Evolutionary conservation across 805 yeast species (phyloP).

Genomic region (Starmerella sp.): DNA sequence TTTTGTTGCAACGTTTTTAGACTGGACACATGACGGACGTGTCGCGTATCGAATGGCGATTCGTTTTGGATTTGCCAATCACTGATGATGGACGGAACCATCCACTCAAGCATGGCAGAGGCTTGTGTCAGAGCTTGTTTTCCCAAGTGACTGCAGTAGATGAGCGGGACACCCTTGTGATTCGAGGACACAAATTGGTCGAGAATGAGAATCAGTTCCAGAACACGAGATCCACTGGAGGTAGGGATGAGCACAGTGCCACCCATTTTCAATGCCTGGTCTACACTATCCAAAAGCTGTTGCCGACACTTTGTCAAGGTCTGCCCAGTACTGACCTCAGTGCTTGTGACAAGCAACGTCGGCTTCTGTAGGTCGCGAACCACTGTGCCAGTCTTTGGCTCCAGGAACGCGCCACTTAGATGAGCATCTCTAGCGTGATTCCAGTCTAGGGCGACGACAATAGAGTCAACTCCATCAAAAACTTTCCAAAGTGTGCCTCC

Average conservation of each 20-base stretch:
- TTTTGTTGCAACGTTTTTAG: slow-evolving; percentile 15
- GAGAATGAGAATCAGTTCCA: slow-evolving; percentile 66
- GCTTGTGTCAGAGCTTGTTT: slow-evolving; percentile 71
- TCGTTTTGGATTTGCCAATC: slow-evolving; percentile 68
- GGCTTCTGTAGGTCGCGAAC: slow-evolving; percentile 57
- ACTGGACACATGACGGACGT: slow-evolving; percentile 46
- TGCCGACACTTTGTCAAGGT: slow-evolving; percentile 33
- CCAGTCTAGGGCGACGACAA: slow-evolving; percentile 89
- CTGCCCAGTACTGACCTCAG: slow-evolving; percentile 44
- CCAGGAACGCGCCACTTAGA: slow-evolving; percentile 59
- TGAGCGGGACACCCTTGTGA: slow-evolving; percentile 46
- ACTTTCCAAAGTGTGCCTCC: slow-evolving; percentile 91
- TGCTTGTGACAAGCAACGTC: slow-evolving; percentile 66
- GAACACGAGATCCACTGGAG: slow-evolving; percentile 63
- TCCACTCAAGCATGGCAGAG: slow-evolving; percentile 88
- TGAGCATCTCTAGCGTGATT: slow-evolving; percentile 85
- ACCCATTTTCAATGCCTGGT: slow-evolving; percentile 56
- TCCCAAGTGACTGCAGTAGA: slow-evolving; percentile 67
- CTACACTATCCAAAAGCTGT: slow-evolving; percentile 49
- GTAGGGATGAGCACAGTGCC: slow-evolving; percentile 80
- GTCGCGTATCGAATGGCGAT: slow-evolving; percentile 69
- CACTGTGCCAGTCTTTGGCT: slow-evolving; percentile 45
- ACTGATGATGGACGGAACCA: slow-evolving; percentile 74
- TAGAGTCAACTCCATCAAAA: slow-evolving; percentile 58
- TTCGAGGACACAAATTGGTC: slow-evolving; percentile 45